These are phyloP conservation scores for Aspergillus tamarii DNA, from an alignment of 2,329 filamentous ascomycete genomes.

Conservation along the genomic window DNA sequence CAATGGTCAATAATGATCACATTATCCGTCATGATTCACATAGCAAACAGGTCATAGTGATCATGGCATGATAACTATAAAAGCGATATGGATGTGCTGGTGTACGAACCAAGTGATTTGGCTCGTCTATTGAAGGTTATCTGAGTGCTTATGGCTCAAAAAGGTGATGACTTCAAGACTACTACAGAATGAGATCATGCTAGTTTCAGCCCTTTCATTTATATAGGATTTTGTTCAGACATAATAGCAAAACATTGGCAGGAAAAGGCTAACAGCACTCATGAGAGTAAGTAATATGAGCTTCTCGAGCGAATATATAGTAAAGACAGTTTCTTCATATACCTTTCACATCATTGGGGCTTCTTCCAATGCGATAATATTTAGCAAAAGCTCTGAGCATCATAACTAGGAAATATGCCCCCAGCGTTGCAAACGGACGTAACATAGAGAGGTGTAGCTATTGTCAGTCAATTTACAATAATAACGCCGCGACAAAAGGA, in stretches of 20 bases:
- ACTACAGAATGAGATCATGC: background rate
- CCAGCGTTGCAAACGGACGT: background rate
- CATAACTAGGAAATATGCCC: background rate
- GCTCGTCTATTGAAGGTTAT: too few relatives aligned
- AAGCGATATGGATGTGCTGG: background rate
- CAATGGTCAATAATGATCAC: background rate
- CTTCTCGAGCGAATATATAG: background rate
- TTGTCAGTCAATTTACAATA: background rate
- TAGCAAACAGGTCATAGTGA: background rate
- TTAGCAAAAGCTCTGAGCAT: background rate
- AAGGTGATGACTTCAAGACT: background rate
- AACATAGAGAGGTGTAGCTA: background rate
- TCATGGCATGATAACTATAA: background rate
- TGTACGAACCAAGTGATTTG: too few relatives aligned
- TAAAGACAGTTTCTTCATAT: background rate
- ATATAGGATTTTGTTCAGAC: background rate
- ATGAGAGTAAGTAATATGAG: background rate
- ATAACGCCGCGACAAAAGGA: background rate
- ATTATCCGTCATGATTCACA: background rate
- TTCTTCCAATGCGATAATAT: background rate
- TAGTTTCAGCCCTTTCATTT: background rate
- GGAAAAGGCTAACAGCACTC: background rate
- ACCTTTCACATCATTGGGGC: background rate
- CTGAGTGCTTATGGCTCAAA: too few relatives aligned
- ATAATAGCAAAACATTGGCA: background rate